Evolutionary conservation across 75 land plant genomes (phyloP), one percentile per base, ranked within the genome.

Genomic region (Larix kaempferi): DNA sequence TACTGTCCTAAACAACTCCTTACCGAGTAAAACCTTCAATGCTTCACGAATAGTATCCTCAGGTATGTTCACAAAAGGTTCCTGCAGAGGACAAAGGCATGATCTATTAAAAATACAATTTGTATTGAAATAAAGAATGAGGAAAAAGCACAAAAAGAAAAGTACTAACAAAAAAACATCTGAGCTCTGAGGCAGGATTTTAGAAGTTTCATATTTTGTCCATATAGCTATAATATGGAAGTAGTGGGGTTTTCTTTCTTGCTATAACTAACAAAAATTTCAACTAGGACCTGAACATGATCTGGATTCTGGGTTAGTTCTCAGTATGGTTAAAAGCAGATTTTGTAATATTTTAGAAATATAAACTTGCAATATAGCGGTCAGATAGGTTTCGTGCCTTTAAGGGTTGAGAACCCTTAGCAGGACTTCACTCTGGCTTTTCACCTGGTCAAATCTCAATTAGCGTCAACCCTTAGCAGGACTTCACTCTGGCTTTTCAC

Each of bases 11-110:
- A 21, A 63, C 8, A 17, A 52, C 61, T 55, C 27, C 76, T 3
- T 85, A 94, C 97, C 99, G 44, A 95, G 86, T 13, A 93, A 49
- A 59, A 90, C 85, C 82, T 93, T 89, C 56, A 97, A 86, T 6
- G 98, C 98, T 69, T 94, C 91, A 55, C 92, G 85, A 55, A 97
- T 91, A 33, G 77, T 87, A 66, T 91, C 89, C 63, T 89, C 91
- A 17, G 99, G 99, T 33, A 97, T 97, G 76, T 87, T 91, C 63
- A 95, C 92, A 90, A 95, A 95, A 13, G 96, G 96, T 85, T 95
- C 99, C 99, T 97, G 89, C 61, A 77, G 23, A 63, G 2, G 2
- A 60, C 21, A 60, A 60, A 21, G 12, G 1, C 21, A 21, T 60
- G 22, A 21, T 60, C 62, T 5, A 60, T 60, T 49, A 49, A 49